Base-by-base conservation (phyloP, 2,329 filamentous ascomycete genomes). In the Cladosporium austrohemisphaericum region DNA sequence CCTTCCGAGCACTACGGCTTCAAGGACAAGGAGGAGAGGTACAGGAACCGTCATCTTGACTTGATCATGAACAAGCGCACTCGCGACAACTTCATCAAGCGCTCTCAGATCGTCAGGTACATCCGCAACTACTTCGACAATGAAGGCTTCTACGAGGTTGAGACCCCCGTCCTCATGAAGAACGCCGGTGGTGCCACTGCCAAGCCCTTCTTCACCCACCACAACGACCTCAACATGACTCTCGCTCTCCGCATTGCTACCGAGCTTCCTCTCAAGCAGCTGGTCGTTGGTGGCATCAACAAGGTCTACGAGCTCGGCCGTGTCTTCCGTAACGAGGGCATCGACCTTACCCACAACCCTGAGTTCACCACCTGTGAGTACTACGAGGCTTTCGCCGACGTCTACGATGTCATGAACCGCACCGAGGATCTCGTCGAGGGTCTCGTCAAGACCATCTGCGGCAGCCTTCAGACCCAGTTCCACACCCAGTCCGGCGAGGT, bases 301-400 rank as follows among this genome's bases (percentile, higher is more conserved):
- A 83, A 88, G 61, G 93, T 98, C 11, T 98, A 95, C 71, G 93
- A 98, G 69, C 83, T 98, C 55, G 93, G 93, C 57, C 85, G 90
- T 58, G 89, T 95, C 68, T 98, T 98, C 81, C 78, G 93, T 62
- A 98, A 98, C 65, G 91, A 95, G 71, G 85, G 86, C 52, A 85
- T 89, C 56, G 89, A 95, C 68, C 76, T 93, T 43, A 98, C 93
- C 6, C 93, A 98, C 77, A 98, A 97, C 76, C 93, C 88, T 31
- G 93, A 98, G 68, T 98, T 98, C 76, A 98, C 93, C 35, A 95
- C 89, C 20, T 88, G 89, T 69, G 93, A 98, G 71, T 97, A 97
- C 74, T 98, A 98, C 73, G 84, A 87, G 80, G 92, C 93, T 3
- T 97, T 69, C 49, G 69, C 74, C 29, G 90, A 95, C 70, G 82